Base-by-base conservation (phyloP, 495 filamentous ascomycete genomes). In the Usnea hakonensis region DNA sequence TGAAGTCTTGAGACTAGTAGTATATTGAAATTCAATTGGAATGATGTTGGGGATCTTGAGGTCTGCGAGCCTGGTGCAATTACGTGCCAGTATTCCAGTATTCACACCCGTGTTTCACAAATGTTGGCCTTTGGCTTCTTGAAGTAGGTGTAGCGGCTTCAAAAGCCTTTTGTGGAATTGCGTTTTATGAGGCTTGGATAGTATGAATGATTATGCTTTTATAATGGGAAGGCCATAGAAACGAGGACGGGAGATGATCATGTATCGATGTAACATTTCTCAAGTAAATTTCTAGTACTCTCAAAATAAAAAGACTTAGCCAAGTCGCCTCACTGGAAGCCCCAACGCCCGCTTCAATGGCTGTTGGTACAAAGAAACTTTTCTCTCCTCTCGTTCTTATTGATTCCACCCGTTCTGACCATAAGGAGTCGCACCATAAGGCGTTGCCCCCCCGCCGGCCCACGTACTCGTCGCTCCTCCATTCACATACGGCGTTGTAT, bases 381-480 rank as follows among this genome's bases (percentile, higher is more conserved):
- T 30, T 23, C 21, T 14, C 23, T 0, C 2, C 6, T 40, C 17
- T 0, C 16, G 7, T 14, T 7, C 14, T 54, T 41, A 61, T 44
- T 61, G 60, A 28, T 62, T 63, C 69, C 69, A 72, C 11, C 70
- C 67, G 33, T 64, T 66, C 38, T 69, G 65, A 5, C 81, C 82
- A 65, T 82, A 85, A 2, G 79, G 77, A 59, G 79, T 83, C 46
- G 81, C 78, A 13, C 85, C 85, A 71, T 85, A 87, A 0, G 89
- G 88, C 10, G 90, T 93, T 9, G 87, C 83, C 10, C 85, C 87
- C 54, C 85, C 87, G 14, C 85, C n/a, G n/a, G n/a, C 84, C 85
- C 87, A 91, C 6, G 81, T 77, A 67, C 83, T 86, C 50, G 80
- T 75, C 57, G 77, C 78, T 16, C 80, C 80, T 41, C 79, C 83